These are phyloP conservation scores for Auricularia cornea DNA, from an alignment of 768 basidiomycete genomes.

Conservation along the genomic window DNA sequence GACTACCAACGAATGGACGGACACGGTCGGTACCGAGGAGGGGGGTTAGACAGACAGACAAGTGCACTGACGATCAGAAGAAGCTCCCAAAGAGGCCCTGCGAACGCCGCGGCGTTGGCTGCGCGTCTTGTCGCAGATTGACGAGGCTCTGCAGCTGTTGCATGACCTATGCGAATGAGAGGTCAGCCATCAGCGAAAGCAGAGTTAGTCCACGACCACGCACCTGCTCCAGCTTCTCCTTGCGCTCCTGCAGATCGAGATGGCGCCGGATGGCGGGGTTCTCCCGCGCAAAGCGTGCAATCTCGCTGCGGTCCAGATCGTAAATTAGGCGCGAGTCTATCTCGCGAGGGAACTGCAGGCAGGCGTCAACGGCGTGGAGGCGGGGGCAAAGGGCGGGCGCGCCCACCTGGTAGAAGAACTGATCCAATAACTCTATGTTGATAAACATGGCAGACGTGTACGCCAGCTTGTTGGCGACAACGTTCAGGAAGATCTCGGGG, in stretches of 20 bases:
- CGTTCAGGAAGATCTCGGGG: slow-evolving; percentile 93
- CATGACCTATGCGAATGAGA: slow-evolving; percentile 59
- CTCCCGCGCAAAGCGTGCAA: slow-evolving; percentile 87
- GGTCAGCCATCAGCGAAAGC: slow-evolving; percentile 4
- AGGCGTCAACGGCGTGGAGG: background rate
- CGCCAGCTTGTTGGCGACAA: slow-evolving; percentile 94
- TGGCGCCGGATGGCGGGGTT: slow-evolving; percentile 84
- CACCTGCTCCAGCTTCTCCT: slow-evolving; percentile 95
- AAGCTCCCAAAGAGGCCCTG: slow-evolving; percentile 73
- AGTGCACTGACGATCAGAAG: slow-evolving; percentile 36
- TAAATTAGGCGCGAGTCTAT: slow-evolving; percentile 91
- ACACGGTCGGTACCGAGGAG: background rate
- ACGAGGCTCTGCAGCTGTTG: slow-evolving; percentile 89
- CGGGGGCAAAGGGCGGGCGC: no score
- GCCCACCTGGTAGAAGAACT: slow-evolving; percentile 92
- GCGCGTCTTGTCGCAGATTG: slow-evolving; percentile 75
- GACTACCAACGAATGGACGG: background rate
- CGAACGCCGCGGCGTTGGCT: slow-evolving; percentile 62
- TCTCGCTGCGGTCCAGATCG: slow-evolving; percentile 85
- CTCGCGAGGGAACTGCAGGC: slow-evolving; percentile 85
- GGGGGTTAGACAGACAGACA: background rate
- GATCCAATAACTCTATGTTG: slow-evolving; percentile 94
- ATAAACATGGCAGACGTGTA: slow-evolving; percentile 97
- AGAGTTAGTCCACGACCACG: slow-evolving; percentile 5
- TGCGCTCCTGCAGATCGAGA: slow-evolving; percentile 90